Evolutionary conservation across 345 rosid species (phyloP), one percentile per base, ranked within the genome.

Genomic region (Raphanus sativus): DNA sequence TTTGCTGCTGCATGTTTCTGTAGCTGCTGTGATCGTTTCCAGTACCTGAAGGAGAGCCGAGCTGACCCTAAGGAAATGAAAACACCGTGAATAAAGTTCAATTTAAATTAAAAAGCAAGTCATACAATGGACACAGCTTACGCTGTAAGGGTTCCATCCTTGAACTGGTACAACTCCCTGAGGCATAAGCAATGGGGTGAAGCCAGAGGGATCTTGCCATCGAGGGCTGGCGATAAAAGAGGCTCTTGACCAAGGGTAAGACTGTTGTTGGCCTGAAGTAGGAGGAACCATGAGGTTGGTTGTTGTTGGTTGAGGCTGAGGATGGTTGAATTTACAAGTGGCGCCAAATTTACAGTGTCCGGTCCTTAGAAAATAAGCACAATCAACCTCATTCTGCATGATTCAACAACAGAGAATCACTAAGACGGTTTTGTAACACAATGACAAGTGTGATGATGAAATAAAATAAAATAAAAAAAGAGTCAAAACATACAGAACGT

Each of bases 271-370:
- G 59, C 84, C 83, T 73, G 93, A 76, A 11, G 94, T 85, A 12
- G 99, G 93, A 70, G 98, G 93, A 70, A 93, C 92, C 93, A 91
- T 87, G 88, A 91, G 81, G 81, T 86, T 92, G 71, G 86, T 80
- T 82, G 86, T 79, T 84, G 93, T 80, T 82, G 93, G 93, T 81
- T 87, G 99, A 80, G 91, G 98, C 82, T 89, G 98, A 80, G 94
- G 99, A 73, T 96, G 98, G 81, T 96, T 96, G 80, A 88, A 96
- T 82, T 93, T 96, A 85, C 99, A 96, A 60, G 98, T 93, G 60
- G 79, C 84, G 65, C 95, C 98, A 76, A 90, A 96, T 85, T 93
- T 96, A 89, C 99, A 96, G 40, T 90, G 96, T 68, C 98, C 99
- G 4, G 98, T 96, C 86, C 95, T 91, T 81, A 93, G 84, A 80